A percentile compares a stretch with the other conserved stretches of the same genome.
phyloP scores from a whole-genome alignment of 2,329 filamentous ascomycete genomes.

The Aspergillus melleus region DNA sequence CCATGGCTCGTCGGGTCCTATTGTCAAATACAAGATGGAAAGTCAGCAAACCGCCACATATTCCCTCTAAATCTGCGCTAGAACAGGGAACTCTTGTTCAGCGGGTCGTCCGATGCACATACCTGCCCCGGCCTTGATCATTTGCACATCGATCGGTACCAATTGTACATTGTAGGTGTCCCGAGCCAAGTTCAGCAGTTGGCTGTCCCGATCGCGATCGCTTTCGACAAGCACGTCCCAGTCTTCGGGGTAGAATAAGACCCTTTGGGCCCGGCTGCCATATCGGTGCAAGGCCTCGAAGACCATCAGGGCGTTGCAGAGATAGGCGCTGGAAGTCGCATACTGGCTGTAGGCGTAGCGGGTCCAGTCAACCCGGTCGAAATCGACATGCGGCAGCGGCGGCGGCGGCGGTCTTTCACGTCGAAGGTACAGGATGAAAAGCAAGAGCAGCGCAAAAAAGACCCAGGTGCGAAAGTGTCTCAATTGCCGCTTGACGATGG shows the following conservation, averaged over 20 bases:
- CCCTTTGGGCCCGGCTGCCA: constrained; percentile 40
- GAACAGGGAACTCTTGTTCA: neutral
- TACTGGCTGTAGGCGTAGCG: constrained; percentile 46
- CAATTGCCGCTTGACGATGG: constrained; percentile 34
- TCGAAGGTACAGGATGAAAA: constrained; percentile 28
- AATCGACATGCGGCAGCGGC: constrained; percentile 28
- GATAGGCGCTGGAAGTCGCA: constrained; percentile 42
- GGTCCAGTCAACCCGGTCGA: constrained; percentile 41
- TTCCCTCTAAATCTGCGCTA: neutral
- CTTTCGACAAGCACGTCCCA: constrained; percentile 38
- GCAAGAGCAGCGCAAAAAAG: constrained; percentile 22
- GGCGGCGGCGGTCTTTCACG: constrained; percentile 20
- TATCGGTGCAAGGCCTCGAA: constrained; percentile 42
- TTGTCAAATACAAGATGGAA: constrained; percentile 2
- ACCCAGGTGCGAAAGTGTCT: constrained; percentile 33
- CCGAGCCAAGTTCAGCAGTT: constrained; percentile 51
- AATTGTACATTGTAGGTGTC: constrained; percentile 53
- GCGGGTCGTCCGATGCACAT: constrained; percentile 5
- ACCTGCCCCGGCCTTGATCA: constrained; percentile 29
- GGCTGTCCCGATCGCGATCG: constrained; percentile 38
- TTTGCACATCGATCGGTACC: constrained; percentile 47
- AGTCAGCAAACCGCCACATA: neutral
- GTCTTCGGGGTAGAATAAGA: constrained; percentile 44
- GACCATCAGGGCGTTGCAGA: constrained; percentile 46
- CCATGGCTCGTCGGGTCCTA: constrained; percentile 53